Evolutionary conservation across 2,329 filamentous ascomycete genomes (phyloP), one percentile per base, ranked within the genome.

Genomic region (Capronia epimyces): DNA sequence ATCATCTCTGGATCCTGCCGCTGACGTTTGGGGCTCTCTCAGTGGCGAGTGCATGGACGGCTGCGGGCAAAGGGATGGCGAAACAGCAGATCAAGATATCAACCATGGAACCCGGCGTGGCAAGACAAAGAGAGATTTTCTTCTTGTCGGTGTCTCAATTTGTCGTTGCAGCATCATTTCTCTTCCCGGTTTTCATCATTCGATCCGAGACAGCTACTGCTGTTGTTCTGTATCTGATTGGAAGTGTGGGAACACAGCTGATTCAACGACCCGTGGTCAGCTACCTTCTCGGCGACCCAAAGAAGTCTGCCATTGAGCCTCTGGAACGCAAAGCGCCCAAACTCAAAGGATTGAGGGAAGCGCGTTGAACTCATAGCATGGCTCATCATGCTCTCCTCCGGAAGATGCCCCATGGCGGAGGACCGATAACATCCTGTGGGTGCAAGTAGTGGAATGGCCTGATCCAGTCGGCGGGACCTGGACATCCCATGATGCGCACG

Each of bases 171-270:
- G 21, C 43, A 6, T 34, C 55, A 1, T 24, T 50, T 10, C 22
- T 55, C 16, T 57, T 57, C 18, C 47, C 52, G 5, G 41, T 36
- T 13, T 20, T 49, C 16, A 42, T 57, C 5, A 56, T 56, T 32
- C 42, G 44, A 24, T 27, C 43, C 18, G 54, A 53, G 21, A 32
- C 52, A 15, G 29, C 52, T 4, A 52, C 55, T 3, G 55, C 52
- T 15, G 43, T 57, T 7, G 46, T 55, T 4, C 29, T 57, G n/a
- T 57, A 57, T 32, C 43, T 57, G 24, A 55, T 55, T 20, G 49
- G 45, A 10, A 55, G 44, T 27, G 52, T 49, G 10, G 46, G 27
- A 6, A 53, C 52, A 9, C 51, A 54, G 36, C 37, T 55, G 21
- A 39, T 51, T 12, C 55, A 52, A 27, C 41, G 55, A 16, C 49